Evolutionary conservation across 2,329 filamentous ascomycete genomes (phyloP).

Genomic region (Esteya vermicola): DNA sequence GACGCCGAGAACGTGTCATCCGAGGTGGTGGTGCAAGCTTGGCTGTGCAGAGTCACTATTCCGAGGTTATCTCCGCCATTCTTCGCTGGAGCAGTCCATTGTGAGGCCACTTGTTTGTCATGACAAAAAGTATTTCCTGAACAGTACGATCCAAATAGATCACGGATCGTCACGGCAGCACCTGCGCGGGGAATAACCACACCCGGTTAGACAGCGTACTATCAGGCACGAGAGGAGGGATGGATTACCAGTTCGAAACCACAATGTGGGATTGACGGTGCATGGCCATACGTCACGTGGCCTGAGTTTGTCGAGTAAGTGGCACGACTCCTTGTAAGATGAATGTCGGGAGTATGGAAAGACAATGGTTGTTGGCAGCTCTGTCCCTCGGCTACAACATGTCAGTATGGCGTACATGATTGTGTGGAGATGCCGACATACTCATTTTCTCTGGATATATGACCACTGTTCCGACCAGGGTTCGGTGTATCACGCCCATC

Average conservation of each 20-base stretch:
- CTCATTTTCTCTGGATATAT: too few species aligned
- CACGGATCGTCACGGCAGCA: constrained; percentile 40
- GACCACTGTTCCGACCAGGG: constrained; percentile 11
- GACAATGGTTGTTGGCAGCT: too few species aligned
- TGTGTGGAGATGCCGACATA: too few species aligned
- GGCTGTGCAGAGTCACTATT: constrained; percentile 2
- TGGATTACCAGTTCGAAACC: constrained; percentile 36
- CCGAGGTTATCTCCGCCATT: neutral
- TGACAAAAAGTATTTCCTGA: constrained; percentile 46
- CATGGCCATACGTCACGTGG: constrained; percentile 74
- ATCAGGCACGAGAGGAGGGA: neutral
- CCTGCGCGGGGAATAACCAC: neutral
- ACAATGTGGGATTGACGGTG: constrained; percentile 50
- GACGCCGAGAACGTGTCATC: too few species aligned
- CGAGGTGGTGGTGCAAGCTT: neutral
- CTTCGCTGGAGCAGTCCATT: neutral
- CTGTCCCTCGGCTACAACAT: too few species aligned
- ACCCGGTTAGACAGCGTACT: neutral
- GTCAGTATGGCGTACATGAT: too few species aligned
- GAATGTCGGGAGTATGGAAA: constrained; percentile 90
- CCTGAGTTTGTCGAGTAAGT: constrained; percentile 51
- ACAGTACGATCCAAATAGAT: constrained; percentile 59
- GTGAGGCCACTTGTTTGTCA: constrained; percentile 26
- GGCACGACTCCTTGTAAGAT: constrained; percentile 65
- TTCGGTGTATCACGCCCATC: constrained; percentile 51